Evolutionary conservation across 2,329 filamentous ascomycete species (phyloP), one percentile per base, ranked within the genome.

Genomic region (Paecilomyces niveus): DNA sequence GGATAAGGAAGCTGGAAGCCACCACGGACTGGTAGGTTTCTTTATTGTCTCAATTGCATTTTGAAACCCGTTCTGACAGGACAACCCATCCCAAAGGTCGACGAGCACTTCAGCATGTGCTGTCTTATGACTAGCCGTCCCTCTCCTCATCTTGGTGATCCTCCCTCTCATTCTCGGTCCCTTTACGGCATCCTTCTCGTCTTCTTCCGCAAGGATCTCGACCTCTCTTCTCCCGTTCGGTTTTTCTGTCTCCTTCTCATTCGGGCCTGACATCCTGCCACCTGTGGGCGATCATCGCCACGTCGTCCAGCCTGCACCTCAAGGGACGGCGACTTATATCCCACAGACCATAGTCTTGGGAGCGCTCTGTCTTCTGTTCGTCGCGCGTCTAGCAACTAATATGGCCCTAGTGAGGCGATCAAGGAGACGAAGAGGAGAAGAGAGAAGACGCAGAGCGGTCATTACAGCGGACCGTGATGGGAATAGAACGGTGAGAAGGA

Each of bases 1-100:
- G 92, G 92, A 88, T 93, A 61, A 76, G 83, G 58, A 83, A 88
- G 68, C 86, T 90, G 74, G 86, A 92, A 69, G 80, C 80, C 54
- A 84, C 82, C 55, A 84, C 83, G 64, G 80, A 85, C 77, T 90
- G 87, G 89, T 92, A 79, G 83, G 88, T 74, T 55, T 64, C 21
- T 39, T 26, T 67, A 54, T 15, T 53, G 8, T 35, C 58, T 11
- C 50, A 18, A 49, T 53, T 49, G 11, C 51, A 32, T 55, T 53
- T 8, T 29, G n/a, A n/a, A 35, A 31, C 18, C 39, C 26, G 11
- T 29, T 22, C 10, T 57, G 29, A 54, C 55, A 35, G 26, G 9
- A 32, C 26, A 21, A 45, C 10, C 22, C 45, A 52, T 51, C 10
- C 35, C n/a, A 57, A 18, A 62, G 61, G 61, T 59, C 61, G 49